Percentiles rank a stretch among this genome's conserved stretches.
Evolutionary conservation across 768 basidiomycete genomes (phyloP).

Genomic region (Kwoniella sp.): DNA sequence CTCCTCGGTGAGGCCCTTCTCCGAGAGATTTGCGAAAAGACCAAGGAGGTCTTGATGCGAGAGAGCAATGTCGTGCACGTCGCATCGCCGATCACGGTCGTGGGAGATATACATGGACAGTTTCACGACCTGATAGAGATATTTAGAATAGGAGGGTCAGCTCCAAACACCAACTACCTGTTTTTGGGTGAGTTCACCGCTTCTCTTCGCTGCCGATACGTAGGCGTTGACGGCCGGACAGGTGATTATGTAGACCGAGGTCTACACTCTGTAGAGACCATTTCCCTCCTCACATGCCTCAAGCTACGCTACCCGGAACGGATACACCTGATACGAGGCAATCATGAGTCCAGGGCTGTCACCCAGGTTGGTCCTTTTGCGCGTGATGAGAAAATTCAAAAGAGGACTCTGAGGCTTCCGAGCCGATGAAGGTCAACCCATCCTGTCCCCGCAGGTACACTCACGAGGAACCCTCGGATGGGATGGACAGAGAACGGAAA

Average conservation of each 20-base stretch:
- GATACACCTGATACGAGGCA: slow-evolving; percentile 93
- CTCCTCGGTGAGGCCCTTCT: slow-evolving; percentile 89
- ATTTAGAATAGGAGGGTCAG: slow-evolving; percentile 95
- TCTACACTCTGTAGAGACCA: slow-evolving; percentile 96
- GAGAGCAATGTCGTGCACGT: slow-evolving; percentile 99
- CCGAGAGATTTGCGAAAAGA: slow-evolving; percentile 98
- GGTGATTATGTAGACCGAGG: slow-evolving; percentile 99
- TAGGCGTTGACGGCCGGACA: slow-evolving; percentile 48
- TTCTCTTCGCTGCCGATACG: neutral
- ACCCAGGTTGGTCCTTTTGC: slow-evolving; percentile 67
- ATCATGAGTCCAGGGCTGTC: slow-evolving; percentile 95
- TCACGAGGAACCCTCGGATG: slow-evolving; percentile 34
- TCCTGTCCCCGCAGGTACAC: slow-evolving; percentile 30
- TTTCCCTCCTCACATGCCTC: slow-evolving; percentile 91
- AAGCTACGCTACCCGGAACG: slow-evolving; percentile 95
- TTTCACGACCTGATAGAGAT: slow-evolving; percentile 99
- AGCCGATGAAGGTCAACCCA: slow-evolving; percentile 21
- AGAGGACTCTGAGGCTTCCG: slow-evolving; percentile 41
- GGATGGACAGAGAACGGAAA: slow-evolving; percentile 41
- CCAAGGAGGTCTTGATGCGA: slow-evolving; percentile 97
- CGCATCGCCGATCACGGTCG: slow-evolving; percentile 92
- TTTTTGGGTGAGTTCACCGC: slow-evolving; percentile 71
- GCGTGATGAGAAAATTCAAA: slow-evolving; percentile 42
- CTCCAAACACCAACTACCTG: slow-evolving; percentile 94
- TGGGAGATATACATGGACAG: slow-evolving; percentile 98